Evolutionary conservation across 2,329 filamentous ascomycete genomes (phyloP).

Genomic region (Trichoderma hamatum): DNA sequence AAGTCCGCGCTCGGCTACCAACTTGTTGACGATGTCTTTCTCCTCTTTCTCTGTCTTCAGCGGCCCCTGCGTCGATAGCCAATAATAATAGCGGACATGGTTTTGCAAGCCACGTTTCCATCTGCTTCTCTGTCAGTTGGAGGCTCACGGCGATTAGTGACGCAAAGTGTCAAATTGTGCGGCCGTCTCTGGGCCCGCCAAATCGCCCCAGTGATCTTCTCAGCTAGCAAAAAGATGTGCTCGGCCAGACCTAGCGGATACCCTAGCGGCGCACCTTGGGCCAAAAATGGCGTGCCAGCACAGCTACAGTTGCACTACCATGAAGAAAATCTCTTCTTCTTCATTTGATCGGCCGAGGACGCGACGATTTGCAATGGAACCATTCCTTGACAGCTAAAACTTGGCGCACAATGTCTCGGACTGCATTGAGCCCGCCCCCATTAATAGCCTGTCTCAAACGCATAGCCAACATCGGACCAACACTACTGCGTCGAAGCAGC

Average conservation of each 20-base stretch:
- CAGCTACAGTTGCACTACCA: background rate
- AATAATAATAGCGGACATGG: background rate
- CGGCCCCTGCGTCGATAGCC: constrained; percentile 3
- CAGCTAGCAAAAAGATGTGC: background rate
- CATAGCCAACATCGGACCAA: background rate
- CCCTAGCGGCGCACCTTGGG: constrained; percentile 7
- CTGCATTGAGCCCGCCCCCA: background rate
- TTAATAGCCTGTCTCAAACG: constrained; percentile 20
- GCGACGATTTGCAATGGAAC: background rate
- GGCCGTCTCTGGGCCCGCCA: constrained; percentile 1
- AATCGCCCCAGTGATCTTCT: constrained; percentile 24
- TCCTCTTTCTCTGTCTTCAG: background rate
- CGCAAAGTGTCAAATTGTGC: background rate
- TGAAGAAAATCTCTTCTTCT: background rate
- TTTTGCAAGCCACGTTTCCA: background rate
- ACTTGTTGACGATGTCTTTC: background rate
- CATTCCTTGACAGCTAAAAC: constrained; percentile 5
- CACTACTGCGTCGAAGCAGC: background rate
- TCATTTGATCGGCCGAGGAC: background rate
- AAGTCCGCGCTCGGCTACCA: background rate
- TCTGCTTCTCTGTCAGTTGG: background rate
- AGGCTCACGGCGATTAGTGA: background rate
- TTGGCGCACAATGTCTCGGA: constrained; percentile 11
- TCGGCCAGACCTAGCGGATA: background rate
- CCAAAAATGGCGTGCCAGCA: background rate